phyloP scores from a whole-genome alignment of 1,284 basidiomycete species.

The Ganoderma resinaceum region DNA sequence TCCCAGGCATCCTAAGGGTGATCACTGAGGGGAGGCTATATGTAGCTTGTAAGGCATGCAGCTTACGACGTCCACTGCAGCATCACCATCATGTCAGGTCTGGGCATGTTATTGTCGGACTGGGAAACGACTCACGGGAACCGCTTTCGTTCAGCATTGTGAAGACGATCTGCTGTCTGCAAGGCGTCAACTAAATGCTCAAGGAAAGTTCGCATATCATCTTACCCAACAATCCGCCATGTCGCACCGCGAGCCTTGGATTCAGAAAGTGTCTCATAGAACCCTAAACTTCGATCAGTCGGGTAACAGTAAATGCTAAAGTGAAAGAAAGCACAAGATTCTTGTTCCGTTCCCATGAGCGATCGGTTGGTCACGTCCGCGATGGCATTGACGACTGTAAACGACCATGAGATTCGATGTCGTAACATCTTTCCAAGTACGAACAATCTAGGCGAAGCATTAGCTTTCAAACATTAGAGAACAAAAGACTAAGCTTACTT shows the following conservation, averaged over 20 bases:
- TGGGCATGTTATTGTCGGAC: too few species aligned
- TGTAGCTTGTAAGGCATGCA: neutral
- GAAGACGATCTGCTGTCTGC: slow-evolving; percentile 64
- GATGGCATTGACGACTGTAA: slow-evolving; percentile 54
- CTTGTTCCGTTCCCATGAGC: slow-evolving; percentile 65
- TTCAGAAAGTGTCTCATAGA: slow-evolving; percentile 55
- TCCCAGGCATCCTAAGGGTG: slow-evolving; percentile 63
- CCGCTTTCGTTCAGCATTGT: slow-evolving; percentile 53
- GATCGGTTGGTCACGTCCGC: slow-evolving; percentile 55
- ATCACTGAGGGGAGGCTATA: neutral
- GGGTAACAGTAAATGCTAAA: neutral
- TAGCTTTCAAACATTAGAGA: neutral
- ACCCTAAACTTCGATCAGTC: slow-evolving; percentile 47
- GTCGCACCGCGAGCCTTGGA: slow-evolving; percentile 58
- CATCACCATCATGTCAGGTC: neutral
- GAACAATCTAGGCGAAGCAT: neutral
- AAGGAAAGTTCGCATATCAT: neutral
- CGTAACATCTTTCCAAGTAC: neutral
- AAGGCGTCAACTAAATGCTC: neutral
- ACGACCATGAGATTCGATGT: slow-evolving; percentile 33
- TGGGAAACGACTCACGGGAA: slow-evolving; percentile 42
- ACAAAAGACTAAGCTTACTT: slow-evolving; percentile 34
- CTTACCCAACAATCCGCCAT: slow-evolving; percentile 65
- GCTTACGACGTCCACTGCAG: slow-evolving; percentile 35
- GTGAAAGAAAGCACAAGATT: slow-evolving; percentile 49